phyloP scores from a whole-genome alignment of 148 eudicot species.

The Fagopyrum tataricum region DNA sequence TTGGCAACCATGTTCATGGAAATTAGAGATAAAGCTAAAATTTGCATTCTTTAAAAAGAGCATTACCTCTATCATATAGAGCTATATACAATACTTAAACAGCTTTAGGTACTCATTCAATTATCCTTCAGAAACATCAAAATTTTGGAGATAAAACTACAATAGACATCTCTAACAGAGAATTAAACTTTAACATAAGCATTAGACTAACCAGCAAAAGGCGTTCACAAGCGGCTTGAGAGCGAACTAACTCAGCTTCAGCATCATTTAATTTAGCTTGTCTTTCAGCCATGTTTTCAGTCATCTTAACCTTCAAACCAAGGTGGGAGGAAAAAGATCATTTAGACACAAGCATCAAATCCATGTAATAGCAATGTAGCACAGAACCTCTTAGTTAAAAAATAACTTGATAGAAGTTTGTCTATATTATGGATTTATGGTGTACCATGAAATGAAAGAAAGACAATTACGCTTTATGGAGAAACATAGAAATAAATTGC shows the following conservation, averaged over 20 bases:
- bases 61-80: background rate
- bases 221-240: slow-evolving; percentile 45
- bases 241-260: slow-evolving; percentile 70
- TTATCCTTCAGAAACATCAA: slow-evolving; percentile 2
- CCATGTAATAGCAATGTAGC: background rate
- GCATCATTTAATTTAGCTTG: slow-evolving; percentile 63
- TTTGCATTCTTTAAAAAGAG: background rate
- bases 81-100: background rate
- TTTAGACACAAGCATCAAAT: background rate
- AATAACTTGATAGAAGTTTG: background rate
- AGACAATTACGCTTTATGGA: background rate
- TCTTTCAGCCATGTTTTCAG: slow-evolving; percentile 60
- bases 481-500: background rate
- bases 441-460: background rate
- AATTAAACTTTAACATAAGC: background rate
- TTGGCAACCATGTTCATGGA: background rate
- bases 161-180: background rate
- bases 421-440: background rate
- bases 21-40: background rate
- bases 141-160: background rate
- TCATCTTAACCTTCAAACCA: slow-evolving; percentile 38
- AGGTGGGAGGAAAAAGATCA: background rate
- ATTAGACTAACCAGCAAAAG: slow-evolving; percentile 36
- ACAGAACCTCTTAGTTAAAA: background rate
- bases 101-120: background rate